These are phyloP conservation scores for Penicillium angulare DNA, from an alignment of 495 filamentous ascomycete species.

Conservation along the genomic window DNA sequence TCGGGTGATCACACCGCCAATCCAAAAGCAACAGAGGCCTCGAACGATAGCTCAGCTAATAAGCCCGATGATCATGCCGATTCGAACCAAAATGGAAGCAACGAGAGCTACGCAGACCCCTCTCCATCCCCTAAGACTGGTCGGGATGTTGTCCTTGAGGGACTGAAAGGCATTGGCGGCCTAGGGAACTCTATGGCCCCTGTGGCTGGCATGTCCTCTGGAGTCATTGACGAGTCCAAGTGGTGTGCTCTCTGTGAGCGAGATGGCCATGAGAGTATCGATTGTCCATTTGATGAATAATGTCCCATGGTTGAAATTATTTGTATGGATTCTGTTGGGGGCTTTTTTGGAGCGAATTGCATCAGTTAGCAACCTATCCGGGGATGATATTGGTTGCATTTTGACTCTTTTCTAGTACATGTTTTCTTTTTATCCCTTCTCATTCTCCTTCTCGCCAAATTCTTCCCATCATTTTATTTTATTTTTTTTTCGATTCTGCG, in stretches of 20 bases:
- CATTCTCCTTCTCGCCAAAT: slow-evolving; percentile 1
- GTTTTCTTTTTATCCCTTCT: slow-evolving; percentile 7
- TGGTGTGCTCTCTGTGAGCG: slow-evolving; percentile 98
- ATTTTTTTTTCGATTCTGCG: too few species aligned
- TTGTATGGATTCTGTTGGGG: slow-evolving; percentile 7
- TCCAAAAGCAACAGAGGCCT: slow-evolving; percentile 11
- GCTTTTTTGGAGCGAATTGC: slow-evolving; percentile 1
- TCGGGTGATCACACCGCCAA: slow-evolving; percentile 28
- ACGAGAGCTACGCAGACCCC: slow-evolving; percentile 17
- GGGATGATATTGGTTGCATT: slow-evolving; percentile 2
- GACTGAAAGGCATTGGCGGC: slow-evolving; percentile 58
- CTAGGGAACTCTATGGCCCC: slow-evolving; percentile 39
- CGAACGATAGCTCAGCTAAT: slow-evolving; percentile 22
- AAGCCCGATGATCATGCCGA: slow-evolving; percentile 15
- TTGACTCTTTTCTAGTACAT: slow-evolving; percentile 18
- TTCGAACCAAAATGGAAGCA: slow-evolving; percentile 6
- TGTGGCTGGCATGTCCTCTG: slow-evolving; percentile 77
- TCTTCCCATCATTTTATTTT: too few species aligned
- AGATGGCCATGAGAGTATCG: slow-evolving; percentile 93
- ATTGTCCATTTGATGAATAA: slow-evolving; percentile 90
- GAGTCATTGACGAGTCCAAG: slow-evolving; percentile 75
- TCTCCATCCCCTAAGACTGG: slow-evolving; percentile 36
- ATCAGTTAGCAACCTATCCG: slow-evolving; percentile 8
- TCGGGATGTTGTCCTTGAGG: slow-evolving; percentile 58
- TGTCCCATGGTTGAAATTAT: slow-evolving; percentile 39